A percentile compares a stretch with the other conserved stretches of the same genome.
These are phyloP conservation scores for Cinchona pubescens DNA, from an alignment of 257 asterid genomes.

Conservation along the genomic window DNA sequence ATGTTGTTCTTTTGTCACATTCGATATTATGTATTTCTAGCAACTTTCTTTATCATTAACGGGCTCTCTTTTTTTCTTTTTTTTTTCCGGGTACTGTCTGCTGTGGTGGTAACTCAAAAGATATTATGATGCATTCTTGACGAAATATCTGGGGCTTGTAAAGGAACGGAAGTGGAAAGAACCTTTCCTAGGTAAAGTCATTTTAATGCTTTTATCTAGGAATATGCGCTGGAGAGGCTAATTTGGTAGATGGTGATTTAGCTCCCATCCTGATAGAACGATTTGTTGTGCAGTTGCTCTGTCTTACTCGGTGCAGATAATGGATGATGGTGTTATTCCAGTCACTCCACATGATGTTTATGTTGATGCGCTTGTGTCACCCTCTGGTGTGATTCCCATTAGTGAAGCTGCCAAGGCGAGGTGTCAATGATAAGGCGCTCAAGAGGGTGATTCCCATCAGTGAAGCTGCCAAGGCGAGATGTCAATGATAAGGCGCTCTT, in stretches of 20 bases:
- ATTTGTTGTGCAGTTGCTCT: slow-evolving; percentile 58
- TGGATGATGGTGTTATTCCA: slow-evolving; percentile 76
- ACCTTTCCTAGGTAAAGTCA: slow-evolving; percentile 58
- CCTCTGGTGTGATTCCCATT: slow-evolving; percentile 72
- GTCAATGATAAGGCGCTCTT: slow-evolving; percentile 17
- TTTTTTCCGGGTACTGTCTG: slow-evolving; percentile 11
- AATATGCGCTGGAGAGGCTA: not conserved
- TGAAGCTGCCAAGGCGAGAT: slow-evolving; percentile 42
- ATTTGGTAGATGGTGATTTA: not conserved
- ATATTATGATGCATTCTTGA: slow-evolving; percentile 75
- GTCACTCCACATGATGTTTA: slow-evolving; percentile 66
- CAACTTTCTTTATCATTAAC: not conserved
- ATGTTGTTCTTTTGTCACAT: not conserved
- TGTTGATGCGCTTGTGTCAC: slow-evolving; percentile 69
- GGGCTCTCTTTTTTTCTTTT: too few relatives aligned
- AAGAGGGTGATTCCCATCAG: slow-evolving; percentile 47
- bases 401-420: slow-evolving; percentile 48
- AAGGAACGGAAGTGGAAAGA: slow-evolving; percentile 71
- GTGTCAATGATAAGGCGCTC: slow-evolving; percentile 19
- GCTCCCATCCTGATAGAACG: slow-evolving; percentile 1
- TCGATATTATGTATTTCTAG: not conserved
- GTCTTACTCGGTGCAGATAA: slow-evolving; percentile 69
- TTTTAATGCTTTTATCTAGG: not conserved
- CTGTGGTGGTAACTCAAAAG: slow-evolving; percentile 28
- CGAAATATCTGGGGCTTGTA: slow-evolving; percentile 65